These are phyloP conservation scores for Didymella keratinophila DNA, from an alignment of 2,329 filamentous ascomycete genomes.

Conservation along the genomic window DNA sequence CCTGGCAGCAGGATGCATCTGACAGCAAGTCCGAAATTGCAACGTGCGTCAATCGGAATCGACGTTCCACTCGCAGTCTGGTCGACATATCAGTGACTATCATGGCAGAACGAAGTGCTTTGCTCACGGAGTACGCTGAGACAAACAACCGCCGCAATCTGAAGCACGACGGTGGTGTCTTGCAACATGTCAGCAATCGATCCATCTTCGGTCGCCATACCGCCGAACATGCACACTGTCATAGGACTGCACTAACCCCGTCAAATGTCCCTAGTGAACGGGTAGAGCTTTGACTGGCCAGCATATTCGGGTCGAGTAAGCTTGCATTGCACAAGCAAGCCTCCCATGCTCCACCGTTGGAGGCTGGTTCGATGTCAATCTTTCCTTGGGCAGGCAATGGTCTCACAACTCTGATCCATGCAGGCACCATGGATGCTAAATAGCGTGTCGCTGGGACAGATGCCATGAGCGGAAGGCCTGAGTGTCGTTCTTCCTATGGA, in stretches of 20 bases:
- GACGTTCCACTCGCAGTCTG: background rate
- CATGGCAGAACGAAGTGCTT: background rate
- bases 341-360: background rate
- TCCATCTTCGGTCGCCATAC: background rate
- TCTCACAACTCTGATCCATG: background rate
- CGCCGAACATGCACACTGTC: background rate
- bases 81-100: background rate
- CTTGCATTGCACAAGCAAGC: background rate
- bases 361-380: constrained; percentile 5
- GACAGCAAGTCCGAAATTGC: constrained; percentile 11
- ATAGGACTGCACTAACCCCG: background rate
- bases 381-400: constrained; percentile 1
- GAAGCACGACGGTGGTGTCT: background rate
- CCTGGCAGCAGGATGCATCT: constrained; percentile 11
- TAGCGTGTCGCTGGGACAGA: background rate
- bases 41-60: background rate
- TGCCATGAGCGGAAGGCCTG: constrained; percentile 6
- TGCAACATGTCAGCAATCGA: background rate
- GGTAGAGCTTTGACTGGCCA: background rate
- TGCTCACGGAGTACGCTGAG: background rate
- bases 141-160: background rate
- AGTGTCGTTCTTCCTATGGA: constrained; percentile 1
- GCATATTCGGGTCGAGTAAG: background rate
- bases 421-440: background rate
- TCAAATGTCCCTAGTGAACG: background rate